Conservation (phyloP, 176 grass and related monocot genomes). For the Lolium rigidum region DNA sequence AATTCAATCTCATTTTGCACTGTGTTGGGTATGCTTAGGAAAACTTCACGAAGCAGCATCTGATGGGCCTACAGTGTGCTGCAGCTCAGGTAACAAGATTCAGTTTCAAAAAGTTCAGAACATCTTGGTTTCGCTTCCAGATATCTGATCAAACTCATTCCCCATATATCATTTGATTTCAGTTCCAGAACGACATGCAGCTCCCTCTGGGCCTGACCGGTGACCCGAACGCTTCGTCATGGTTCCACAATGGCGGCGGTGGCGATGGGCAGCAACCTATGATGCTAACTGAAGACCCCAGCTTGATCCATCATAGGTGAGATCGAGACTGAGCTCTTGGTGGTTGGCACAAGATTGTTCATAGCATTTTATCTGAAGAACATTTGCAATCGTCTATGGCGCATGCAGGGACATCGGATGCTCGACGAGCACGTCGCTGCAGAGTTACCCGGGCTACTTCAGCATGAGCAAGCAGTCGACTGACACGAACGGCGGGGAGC, state of each 20-base stretch:
- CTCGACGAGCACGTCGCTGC: constrained; percentile 59
- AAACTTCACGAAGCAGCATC: constrained; percentile 63
- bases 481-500: constrained; percentile 20
- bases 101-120: constrained; percentile 6
- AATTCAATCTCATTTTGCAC: constrained; percentile 27
- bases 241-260: constrained; percentile 47
- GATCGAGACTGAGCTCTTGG: neutral
- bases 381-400: neutral
- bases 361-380: neutral
- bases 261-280: constrained; percentile 45
- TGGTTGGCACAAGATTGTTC: neutral
- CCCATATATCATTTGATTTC: constrained; percentile 1
- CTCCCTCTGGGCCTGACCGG: constrained; percentile 48
- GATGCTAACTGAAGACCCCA: constrained; percentile 58
- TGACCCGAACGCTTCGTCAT: constrained; percentile 49
- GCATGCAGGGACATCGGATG: constrained; percentile 64
- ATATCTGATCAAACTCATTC: constrained; percentile 20
- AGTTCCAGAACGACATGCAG: constrained; percentile 69
- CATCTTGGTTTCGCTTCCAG: neutral
- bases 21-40: constrained; percentile 47
- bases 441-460: constrained; percentile 62
- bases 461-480: constrained; percentile 52
- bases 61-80: constrained; percentile 66
- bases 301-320: constrained; percentile 73
- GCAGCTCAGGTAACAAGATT: constrained; percentile 55